Conservation (phyloP, 129 eudicot species). For the Flaveria linearis region DNA sequence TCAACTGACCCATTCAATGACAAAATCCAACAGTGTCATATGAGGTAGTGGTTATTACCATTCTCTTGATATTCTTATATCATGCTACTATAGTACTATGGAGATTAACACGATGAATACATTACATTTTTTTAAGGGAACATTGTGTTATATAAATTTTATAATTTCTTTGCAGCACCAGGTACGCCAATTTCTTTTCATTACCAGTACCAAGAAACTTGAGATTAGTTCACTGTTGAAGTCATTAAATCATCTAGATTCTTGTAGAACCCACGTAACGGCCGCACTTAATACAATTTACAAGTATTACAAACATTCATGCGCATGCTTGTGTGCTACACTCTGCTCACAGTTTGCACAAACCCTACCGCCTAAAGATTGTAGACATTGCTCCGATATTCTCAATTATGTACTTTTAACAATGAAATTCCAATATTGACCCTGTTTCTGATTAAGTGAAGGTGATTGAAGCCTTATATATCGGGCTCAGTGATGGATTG, state of each 20-base stretch:
- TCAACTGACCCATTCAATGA: slow-evolving; percentile 2
- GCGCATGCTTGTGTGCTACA: neutral
- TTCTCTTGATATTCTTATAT: slow-evolving; percentile 9
- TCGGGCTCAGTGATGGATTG: slow-evolving; percentile 50
- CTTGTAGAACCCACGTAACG: neutral
- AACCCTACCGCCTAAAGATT: neutral
- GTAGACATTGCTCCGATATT: neutral
- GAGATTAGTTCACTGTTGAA: neutral
- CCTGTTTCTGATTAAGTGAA: neutral
- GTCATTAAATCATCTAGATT: neutral
- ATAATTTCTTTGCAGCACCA: too few relatives aligned
- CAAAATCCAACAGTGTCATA: slow-evolving; percentile 5
- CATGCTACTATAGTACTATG: neutral
- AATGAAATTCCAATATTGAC: neutral
- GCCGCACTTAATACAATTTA: neutral
- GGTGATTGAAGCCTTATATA: slow-evolving; percentile 27
- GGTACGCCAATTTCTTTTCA: too few relatives aligned
- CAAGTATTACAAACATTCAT: slow-evolving; percentile 1
- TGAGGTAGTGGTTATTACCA: slow-evolving; percentile 26
- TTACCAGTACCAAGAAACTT: neutral
- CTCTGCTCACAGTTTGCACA: neutral
- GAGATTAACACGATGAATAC: slow-evolving; percentile 8
- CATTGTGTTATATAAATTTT: neutral
- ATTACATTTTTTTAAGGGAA: neutral
- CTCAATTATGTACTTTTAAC: slow-evolving; percentile 16